Percentiles rank a stretch among this genome's conserved stretches.
Conservation (phyloP, 441 rosid species). For the Capsella rubella region DNA sequence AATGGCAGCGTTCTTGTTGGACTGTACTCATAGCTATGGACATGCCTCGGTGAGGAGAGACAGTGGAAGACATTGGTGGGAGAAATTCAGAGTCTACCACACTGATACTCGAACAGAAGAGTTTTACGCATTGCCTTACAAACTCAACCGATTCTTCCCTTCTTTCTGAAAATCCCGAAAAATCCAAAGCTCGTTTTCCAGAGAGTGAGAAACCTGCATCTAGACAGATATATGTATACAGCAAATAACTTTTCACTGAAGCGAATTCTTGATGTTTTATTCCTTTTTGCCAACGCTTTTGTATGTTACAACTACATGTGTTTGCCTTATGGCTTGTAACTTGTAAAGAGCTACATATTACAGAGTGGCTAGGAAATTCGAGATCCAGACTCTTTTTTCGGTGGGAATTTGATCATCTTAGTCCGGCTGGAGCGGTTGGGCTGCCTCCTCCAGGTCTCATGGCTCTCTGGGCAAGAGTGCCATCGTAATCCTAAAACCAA, state of each 20-base stretch:
- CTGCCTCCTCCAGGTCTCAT: slow-evolving; percentile 65
- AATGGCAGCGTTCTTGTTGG: slow-evolving; percentile 62
- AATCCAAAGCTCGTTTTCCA: neutral
- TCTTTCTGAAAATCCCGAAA: slow-evolving; percentile 52
- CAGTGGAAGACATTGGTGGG: slow-evolving; percentile 93
- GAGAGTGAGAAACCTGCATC: slow-evolving; percentile 17
- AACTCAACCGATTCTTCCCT: slow-evolving; percentile 84
- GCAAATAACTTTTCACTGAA: slow-evolving; percentile 16
- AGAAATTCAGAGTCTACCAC: slow-evolving; percentile 57
- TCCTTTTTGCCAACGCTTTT: slow-evolving; percentile 34
- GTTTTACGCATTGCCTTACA: slow-evolving; percentile 72
- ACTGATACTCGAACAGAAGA: slow-evolving; percentile 70
- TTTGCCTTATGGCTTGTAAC: slow-evolving; percentile 33
- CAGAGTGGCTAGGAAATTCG: slow-evolving; percentile 31
- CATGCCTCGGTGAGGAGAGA: slow-evolving; percentile 60
- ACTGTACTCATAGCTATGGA: slow-evolving; percentile 65
- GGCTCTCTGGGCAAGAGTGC: slow-evolving; percentile 67
- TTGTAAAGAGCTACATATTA: slow-evolving; percentile 25
- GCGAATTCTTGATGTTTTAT: slow-evolving; percentile 23
- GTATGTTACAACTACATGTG: slow-evolving; percentile 36
- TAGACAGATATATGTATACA: slow-evolving; percentile 18
- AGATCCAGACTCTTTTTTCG: slow-evolving; percentile 1
- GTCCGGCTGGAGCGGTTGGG: slow-evolving; percentile 66
- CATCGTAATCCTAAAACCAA: slow-evolving; percentile 68
- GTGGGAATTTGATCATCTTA: slow-evolving; percentile 48